These are phyloP conservation scores for Podaxis sp. DNA, from an alignment of 768 basidiomycete genomes.

Conservation along the genomic window DNA sequence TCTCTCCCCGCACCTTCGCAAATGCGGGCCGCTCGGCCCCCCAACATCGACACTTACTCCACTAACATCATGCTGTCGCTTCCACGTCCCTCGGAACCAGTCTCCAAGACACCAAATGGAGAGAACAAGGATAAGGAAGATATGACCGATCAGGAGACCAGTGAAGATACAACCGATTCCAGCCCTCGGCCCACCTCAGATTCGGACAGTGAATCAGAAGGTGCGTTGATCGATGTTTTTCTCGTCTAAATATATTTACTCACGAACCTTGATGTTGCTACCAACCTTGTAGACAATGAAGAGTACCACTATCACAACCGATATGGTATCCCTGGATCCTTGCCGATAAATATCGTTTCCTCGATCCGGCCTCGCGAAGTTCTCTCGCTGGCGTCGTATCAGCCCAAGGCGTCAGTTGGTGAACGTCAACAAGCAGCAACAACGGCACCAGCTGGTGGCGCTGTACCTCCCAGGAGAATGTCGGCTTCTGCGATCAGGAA, in stretches of 20 bases:
- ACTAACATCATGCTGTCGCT: constrained; percentile 30
- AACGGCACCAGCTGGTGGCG: constrained; percentile 24
- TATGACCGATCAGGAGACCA: constrained; percentile 11
- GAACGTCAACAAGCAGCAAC: constrained; percentile 30
- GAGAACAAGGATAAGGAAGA: constrained; percentile 14
- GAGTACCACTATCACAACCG: constrained; percentile 8
- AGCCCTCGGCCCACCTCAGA: constrained; percentile 11
- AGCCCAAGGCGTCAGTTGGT: constrained; percentile 45
- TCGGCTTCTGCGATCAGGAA: constrained; percentile 54
- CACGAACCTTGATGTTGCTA: not conserved
- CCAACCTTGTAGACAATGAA: constrained; percentile 4
- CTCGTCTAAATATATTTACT: constrained; percentile 1
- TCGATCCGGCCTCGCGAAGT: constrained; percentile 31
- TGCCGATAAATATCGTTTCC: constrained; percentile 61
- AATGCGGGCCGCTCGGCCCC: constrained; percentile 43
- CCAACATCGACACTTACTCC: constrained; percentile 36
- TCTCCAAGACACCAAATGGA: not conserved
- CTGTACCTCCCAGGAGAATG: constrained; percentile 19
- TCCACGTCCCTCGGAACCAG: constrained; percentile 22
- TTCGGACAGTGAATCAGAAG: constrained; percentile 14
- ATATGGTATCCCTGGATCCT: constrained; percentile 46
- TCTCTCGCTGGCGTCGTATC: constrained; percentile 57
- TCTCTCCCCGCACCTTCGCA: constrained; percentile 71
- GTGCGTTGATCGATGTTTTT: not conserved
- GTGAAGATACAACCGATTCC: constrained; percentile 16